Percentiles rank a stretch among this genome's conserved stretches.
Conservation (phyloP, 2,329 filamentous ascomycete species). For the Ceratocystis papillata region DNA sequence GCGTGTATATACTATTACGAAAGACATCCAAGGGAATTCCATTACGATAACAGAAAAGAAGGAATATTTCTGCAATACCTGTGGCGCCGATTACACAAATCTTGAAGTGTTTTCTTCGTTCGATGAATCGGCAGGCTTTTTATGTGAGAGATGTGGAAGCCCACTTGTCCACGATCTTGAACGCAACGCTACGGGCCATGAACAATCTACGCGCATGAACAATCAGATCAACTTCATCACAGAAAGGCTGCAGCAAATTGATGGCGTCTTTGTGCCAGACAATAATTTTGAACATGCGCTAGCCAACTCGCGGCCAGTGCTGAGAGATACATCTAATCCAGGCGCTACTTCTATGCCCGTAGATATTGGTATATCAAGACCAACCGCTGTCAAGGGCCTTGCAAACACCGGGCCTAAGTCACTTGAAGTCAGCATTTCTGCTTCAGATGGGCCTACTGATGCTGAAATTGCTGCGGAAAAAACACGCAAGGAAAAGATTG, state of each 20-base stretch:
- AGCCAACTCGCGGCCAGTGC: conserved; percentile 50
- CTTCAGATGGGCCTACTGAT: conserved; percentile 53
- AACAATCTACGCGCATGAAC: conserved; percentile 64
- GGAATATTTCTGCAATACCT: conserved; percentile 75
- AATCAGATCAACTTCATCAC: conserved; percentile 70
- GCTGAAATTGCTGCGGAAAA: conserved; percentile 56
- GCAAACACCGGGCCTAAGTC: conserved; percentile 56
- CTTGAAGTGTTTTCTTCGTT: conserved; percentile 77
- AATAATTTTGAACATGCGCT: conserved; percentile 63
- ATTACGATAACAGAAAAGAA: conserved; percentile 77
- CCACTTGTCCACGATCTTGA: conserved; percentile 56
- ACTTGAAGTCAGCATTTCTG: conserved; percentile 59
- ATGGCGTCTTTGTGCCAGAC: conserved; percentile 61
- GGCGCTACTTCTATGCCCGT: conserved; percentile 50
- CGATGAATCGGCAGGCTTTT: conserved; percentile 55
- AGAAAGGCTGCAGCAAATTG: conserved; percentile 64
- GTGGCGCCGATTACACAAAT: conserved; percentile 75
- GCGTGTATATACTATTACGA: conserved; percentile 77
- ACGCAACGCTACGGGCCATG: conserved; percentile 57
- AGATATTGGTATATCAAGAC: conserved; percentile 43
- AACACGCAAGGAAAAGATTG: conserved; percentile 53
- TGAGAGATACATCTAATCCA: conserved; percentile 57
- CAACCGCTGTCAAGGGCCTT: conserved; percentile 59
- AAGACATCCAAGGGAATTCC: conserved; percentile 74
- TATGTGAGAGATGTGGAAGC: conserved; percentile 67